Evolutionary conservation across 208 protist species (phyloP), one percentile per base, ranked within the genome.

Genomic region (Sergeia podlipaevii): DNA sequence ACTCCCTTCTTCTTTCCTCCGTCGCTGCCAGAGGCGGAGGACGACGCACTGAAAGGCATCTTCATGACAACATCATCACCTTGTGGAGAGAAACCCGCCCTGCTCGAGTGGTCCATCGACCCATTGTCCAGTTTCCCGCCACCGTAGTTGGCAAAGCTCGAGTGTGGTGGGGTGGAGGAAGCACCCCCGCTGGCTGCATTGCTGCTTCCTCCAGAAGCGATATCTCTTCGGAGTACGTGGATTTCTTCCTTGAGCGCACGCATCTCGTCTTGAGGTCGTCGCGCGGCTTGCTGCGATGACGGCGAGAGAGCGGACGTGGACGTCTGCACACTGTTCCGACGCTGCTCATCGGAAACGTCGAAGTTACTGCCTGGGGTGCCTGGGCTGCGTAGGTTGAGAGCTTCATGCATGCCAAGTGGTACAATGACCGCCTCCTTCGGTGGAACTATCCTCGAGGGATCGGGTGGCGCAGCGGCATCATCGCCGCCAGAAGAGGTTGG

Each of bases 191-290:
- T 18, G 3, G 6, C 23, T 10, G 46, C 29, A 0, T 32, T 51
- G 29, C 6, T 34, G 46, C 29, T 15, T 8, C 29, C n/a, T 6
- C n/a, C 4, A 23, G 32, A 10, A 23, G 15, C n/a, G n/a, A n/a
- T 27, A 34, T 53, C 18, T 34, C 49, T 24, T 3, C 52, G 58
- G 28, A 65, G 39, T n/a, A 54, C 50, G 30, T 68, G 30, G 15
- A 74, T 62, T 30, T 60, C 54, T 10, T 55, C 65, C 23, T 69
- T 70, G 8, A 85, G 60, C 24, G 74, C 69, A 0, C 77, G 77
- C 61, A 89, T 60, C 58, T 80, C 76, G 28, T 77, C 58, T 48
- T 13, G 39, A 29, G 21, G 18, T 17, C 21, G 7, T 15, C 21
- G 32, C 26, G 43, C 28, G 11, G 21, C 20, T 26, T 43, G 30